Evolutionary conservation across 305 asterid species (phyloP).

Genomic region (Fraxinus velutina): DNA sequence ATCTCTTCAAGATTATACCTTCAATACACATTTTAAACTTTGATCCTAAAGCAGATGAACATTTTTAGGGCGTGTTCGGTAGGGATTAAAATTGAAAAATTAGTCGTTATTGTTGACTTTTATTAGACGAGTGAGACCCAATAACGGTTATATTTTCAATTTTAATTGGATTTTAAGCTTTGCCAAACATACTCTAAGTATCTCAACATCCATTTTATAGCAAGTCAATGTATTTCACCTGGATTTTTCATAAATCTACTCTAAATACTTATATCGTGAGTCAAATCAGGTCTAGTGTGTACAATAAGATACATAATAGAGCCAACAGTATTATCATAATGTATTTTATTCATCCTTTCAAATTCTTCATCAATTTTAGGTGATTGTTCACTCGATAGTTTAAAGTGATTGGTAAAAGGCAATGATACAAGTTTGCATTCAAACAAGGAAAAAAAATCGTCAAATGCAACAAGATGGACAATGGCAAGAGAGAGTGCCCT

Average conservation of each 20-base stretch:
- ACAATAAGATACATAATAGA: neutral
- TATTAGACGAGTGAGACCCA: no score
- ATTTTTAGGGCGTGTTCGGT: no score
- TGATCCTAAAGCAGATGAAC: neutral
- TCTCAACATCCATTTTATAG: neutral
- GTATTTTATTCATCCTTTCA: neutral
- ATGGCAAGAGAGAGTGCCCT: neutral
- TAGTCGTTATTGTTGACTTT: no score
- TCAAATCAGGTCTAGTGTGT: neutral
- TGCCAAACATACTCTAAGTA: no score
- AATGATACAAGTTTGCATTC: neutral
- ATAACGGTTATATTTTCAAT: no score
- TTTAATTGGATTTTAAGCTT: no score
- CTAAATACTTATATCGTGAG: neutral
- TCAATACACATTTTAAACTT: neutral
- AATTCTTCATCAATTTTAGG: neutral
- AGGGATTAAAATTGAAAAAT: no score
- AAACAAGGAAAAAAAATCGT: neutral
- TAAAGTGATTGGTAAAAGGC: neutral
- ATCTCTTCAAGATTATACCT: neutral
- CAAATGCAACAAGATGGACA: neutral
- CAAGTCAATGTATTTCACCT: neutral
- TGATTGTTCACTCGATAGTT: neutral
- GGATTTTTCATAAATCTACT: neutral
- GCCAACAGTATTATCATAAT: neutral